Percentiles rank a stretch among this genome's conserved stretches.
Conservation (phyloP, 768 basidiomycete species). For the Mycena venus region DNA sequence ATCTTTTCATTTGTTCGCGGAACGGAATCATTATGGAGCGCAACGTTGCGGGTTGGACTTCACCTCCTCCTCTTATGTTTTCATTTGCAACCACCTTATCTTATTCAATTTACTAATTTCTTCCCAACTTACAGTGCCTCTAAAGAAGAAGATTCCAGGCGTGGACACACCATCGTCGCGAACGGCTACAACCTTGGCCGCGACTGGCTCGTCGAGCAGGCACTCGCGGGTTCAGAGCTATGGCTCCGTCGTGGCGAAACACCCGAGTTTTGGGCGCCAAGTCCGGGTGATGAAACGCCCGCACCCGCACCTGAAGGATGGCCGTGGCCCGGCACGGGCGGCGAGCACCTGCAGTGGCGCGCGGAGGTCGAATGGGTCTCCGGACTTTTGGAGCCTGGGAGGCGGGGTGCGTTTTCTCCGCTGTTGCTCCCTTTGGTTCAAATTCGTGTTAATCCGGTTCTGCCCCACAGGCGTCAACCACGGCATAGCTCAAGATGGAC, state of each 20-base stretch:
- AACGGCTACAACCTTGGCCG: conserved; percentile 88
- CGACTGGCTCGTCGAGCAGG: conserved; percentile 80
- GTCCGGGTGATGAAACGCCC: neutral
- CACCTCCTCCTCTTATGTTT: neutral
- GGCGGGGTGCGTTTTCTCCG: conserved; percentile 61
- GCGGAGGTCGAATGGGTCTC: conserved; percentile 83
- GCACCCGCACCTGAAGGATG: conserved; percentile 19
- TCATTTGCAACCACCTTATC: neutral
- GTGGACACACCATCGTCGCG: conserved; percentile 79
- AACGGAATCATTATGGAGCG: neutral
- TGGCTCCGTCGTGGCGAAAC: neutral
- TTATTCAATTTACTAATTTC: neutral
- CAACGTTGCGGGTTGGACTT: neutral
- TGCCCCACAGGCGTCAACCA: conserved; percentile 77
- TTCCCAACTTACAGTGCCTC: conserved; percentile 69
- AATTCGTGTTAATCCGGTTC: neutral
- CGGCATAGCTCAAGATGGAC: conserved; percentile 85
- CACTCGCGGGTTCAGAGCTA: conserved; percentile 47
- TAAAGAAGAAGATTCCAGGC: conserved; percentile 78
- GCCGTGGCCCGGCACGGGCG: conserved; percentile 62
- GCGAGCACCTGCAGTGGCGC: conserved; percentile 79
- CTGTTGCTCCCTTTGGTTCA: neutral
- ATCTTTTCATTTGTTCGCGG: neutral
- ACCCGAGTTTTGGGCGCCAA: neutral
- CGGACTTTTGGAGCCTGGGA: conserved; percentile 78